Base-by-base conservation (phyloP, 495 filamentous ascomycete species). In the Lasiosphaeria hispida region DNA sequence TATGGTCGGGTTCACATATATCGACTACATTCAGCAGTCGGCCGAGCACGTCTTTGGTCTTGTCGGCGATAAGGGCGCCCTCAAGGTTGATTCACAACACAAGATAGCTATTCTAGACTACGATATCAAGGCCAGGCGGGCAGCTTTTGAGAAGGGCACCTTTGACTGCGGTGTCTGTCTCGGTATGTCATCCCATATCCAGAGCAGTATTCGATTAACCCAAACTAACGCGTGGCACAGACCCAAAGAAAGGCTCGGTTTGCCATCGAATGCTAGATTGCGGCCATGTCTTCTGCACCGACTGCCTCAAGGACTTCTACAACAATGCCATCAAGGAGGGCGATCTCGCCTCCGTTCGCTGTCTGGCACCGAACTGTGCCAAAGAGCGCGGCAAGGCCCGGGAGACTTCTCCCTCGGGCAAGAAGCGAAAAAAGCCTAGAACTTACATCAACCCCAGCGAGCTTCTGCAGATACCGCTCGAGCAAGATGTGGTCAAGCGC, bases 141-240 rank as follows among this genome's bases (percentile, higher is more conserved):
- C 84, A 18, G 84, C 82, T 11, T 98, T 97, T 60, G 86, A 92
- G 57, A 82, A 85, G 53, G 89, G 85, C 53, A 96, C 91, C 0
- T 97, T 92, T 63, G 86, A 94, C 42, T 98, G 94, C 63, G 90
- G 87, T 0, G 84, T 98, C 10, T 98, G 94, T 69, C 76, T 95
- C 38, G 77, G 80, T 80, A 72, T 47, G 69, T 68, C n/a, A 13
- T 11, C 30, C 45, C 4, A 14, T 35, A 50, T 54, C 11, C 5
- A 58, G n/a, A 15, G 11, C 10, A 13, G 10, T 5, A 47, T 13
- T 34, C 10, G n/a, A 37, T 9, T 23, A 23, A 19, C 14, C 18
- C 10, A 13, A 18, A 39, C 70, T 78, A 63, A 77, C 53, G 7
- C 5, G 35, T 7, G 7, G 14, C n/a, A 15, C 70, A 74, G 92